Conservation (phyloP, 2,329 filamentous ascomycete genomes). For the Herpotrichia juniperi region DNA sequence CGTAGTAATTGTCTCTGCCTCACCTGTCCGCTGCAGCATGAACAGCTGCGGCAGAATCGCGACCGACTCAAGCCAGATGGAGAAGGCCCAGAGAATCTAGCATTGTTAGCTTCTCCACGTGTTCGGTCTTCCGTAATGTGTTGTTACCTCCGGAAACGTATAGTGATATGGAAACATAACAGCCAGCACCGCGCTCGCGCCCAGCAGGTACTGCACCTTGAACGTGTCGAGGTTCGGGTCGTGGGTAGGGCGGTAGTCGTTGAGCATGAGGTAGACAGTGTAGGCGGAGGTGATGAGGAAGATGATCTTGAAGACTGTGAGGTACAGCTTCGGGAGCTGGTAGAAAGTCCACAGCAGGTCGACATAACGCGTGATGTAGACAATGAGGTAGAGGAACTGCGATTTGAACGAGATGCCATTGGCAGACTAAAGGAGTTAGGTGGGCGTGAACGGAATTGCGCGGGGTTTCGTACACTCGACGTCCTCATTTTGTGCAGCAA, state of each 20-base stretch:
- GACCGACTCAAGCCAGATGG: conserved; percentile 96
- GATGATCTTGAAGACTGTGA: conserved; percentile 92
- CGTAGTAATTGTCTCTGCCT: conserved; percentile 98
- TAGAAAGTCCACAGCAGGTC: conserved; percentile 86
- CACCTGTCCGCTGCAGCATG: conserved; percentile 95
- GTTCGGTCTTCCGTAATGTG: conserved; percentile 21
- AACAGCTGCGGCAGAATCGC: conserved; percentile 97
- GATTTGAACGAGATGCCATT: conserved; percentile 99
- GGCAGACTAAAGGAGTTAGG: too few relatives aligned
- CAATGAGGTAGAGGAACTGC: conserved; percentile 90
- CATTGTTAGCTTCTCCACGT: background rate
- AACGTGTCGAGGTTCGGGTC: conserved; percentile 98
- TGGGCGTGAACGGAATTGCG: too few relatives aligned
- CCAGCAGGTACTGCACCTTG: conserved; percentile 92
- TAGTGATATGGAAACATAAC: conserved; percentile 87
- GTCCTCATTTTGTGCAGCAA: conserved; percentile 93
- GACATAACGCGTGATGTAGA: conserved; percentile 93
- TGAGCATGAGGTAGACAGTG: conserved; percentile 97
- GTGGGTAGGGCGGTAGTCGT: conserved; percentile 95
- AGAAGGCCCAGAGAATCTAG: conserved; percentile 94
- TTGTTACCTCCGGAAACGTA: conserved; percentile 67
- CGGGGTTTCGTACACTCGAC: conserved; percentile 84
- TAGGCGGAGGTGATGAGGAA: conserved; percentile 92
- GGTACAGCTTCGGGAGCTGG: conserved; percentile 74
- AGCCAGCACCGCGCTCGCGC: conserved; percentile 77